Percentiles rank a stretch among this genome's conserved stretches.
These are phyloP conservation scores for Stenocarpella maydis DNA, from an alignment of 2,329 filamentous ascomycete species.

Conservation along the genomic window DNA sequence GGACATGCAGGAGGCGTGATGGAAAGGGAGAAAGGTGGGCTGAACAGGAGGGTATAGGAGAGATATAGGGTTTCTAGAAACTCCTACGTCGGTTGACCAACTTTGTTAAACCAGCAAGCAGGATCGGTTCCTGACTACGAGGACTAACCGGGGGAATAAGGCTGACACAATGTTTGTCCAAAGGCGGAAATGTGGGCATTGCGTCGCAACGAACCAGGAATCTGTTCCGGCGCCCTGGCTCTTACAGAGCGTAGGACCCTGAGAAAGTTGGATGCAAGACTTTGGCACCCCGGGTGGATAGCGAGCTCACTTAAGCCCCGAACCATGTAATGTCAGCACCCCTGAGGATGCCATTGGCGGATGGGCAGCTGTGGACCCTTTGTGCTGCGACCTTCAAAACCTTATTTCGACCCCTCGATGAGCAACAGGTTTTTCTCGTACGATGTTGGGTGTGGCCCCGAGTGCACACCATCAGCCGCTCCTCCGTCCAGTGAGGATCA, in stretches of 20 bases:
- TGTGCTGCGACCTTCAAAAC: slow-evolving; percentile 10
- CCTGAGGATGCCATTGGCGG: slow-evolving; percentile 14
- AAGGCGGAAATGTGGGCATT: slow-evolving; percentile 14
- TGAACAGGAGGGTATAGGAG: slow-evolving; percentile 20
- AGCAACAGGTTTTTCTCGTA: slow-evolving; percentile 22
- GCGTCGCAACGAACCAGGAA: slow-evolving; percentile 15
- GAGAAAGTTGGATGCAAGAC: slow-evolving; percentile 31
- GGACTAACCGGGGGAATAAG: slow-evolving; percentile 9
- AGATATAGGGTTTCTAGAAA: neutral
- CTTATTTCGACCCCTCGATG: slow-evolving; percentile 17
- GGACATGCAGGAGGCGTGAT: neutral
- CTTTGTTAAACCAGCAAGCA: neutral
- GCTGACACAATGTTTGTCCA: slow-evolving; percentile 15
- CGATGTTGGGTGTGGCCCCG: slow-evolving; percentile 5
- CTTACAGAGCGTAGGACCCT: slow-evolving; percentile 12
- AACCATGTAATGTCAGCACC: slow-evolving; percentile 14
- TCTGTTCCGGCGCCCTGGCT: slow-evolving; percentile 10
- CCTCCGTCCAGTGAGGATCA: neutral
- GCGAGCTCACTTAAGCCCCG: slow-evolving; percentile 17
- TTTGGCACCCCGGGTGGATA: slow-evolving; percentile 23
- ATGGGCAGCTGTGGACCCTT: slow-evolving; percentile 18
- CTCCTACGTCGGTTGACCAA: slow-evolving; percentile 1
- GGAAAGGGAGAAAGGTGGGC: neutral
- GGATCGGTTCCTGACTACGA: slow-evolving; percentile 16
- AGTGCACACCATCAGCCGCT: slow-evolving; percentile 4